Evolutionary conservation across 257 asterid genomes (phyloP).

Genomic region (Rhazya stricta): DNA sequence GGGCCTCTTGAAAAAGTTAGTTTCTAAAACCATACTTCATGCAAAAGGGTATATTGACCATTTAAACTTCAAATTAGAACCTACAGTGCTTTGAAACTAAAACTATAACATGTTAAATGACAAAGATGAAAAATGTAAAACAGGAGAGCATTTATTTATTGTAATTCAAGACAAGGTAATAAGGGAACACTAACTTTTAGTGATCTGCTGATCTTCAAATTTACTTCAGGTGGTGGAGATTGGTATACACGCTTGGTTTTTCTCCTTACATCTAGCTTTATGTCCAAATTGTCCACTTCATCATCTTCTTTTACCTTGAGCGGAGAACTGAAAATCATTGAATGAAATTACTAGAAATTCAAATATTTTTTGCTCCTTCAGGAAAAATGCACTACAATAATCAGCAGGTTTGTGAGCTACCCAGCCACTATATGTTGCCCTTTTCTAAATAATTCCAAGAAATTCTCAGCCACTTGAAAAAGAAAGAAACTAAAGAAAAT

Average conservation of each 20-base stretch:
- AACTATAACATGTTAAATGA: not conserved
- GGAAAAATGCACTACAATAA: not conserved
- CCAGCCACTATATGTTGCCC: not conserved
- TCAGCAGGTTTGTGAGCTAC: not conserved
- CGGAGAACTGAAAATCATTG: constrained; percentile 59
- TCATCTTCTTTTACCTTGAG: constrained; percentile 87
- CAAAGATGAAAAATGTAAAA: not conserved
- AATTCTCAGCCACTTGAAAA: not conserved
- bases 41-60: not conserved
- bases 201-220: constrained; percentile 92
- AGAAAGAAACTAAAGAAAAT: not conserved
- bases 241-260: constrained; percentile 65
- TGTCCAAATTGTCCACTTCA: constrained; percentile 87
- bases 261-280: constrained; percentile 54
- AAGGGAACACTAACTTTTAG: constrained; percentile 71
- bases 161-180: not conserved
- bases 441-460: not conserved
- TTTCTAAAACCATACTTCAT: not conserved
- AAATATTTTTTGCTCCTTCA: not conserved
- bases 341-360: not conserved
- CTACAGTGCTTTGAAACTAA: not conserved
- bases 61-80: not conserved
- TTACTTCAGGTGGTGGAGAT: constrained; percentile 75
- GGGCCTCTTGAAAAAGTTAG: not conserved
- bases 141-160: not conserved